phyloP scores from a whole-genome alignment of 2,329 filamentous ascomycete genomes.

The Cladosporium sp. region DNA sequence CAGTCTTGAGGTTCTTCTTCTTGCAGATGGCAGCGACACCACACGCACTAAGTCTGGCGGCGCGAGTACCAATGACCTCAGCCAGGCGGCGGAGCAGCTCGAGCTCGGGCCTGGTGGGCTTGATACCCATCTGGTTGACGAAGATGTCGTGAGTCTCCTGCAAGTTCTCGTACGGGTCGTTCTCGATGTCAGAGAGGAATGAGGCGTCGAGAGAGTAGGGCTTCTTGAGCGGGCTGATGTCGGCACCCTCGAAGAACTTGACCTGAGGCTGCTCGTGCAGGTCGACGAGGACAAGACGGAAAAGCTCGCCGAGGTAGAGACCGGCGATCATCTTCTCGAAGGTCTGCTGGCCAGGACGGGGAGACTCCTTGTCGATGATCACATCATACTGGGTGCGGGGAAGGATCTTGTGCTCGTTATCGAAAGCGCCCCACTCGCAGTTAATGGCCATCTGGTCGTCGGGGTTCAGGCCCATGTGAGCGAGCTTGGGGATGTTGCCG shows the following conservation, averaged over 20 bases:
- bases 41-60: slow-evolving; percentile 86
- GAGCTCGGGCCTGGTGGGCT: slow-evolving; percentile 68
- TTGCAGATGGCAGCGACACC: slow-evolving; percentile 94
- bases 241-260: slow-evolving; percentile 77
- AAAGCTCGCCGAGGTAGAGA: slow-evolving; percentile 42
- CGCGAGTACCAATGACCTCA: slow-evolving; percentile 90
- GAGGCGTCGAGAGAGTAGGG: slow-evolving; percentile 87
- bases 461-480: slow-evolving; percentile 73
- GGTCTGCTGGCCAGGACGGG: slow-evolving; percentile 39
- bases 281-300: slow-evolving; percentile 39
- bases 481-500: slow-evolving; percentile 87
- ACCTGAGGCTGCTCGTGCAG: slow-evolving; percentile 54
- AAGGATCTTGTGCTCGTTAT: slow-evolving; percentile 85
- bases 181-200: slow-evolving; percentile 87
- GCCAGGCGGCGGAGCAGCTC: slow-evolving; percentile 83
- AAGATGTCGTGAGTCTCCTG: slow-evolving; percentile 82
- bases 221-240: slow-evolving; percentile 72
- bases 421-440: slow-evolving; percentile 95
- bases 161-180: slow-evolving; percentile 92
- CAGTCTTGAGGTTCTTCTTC: slow-evolving; percentile 83
- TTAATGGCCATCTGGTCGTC: slow-evolving; percentile 81
- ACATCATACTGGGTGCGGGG: slow-evolving; percentile 65
- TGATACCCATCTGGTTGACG: slow-evolving; percentile 65
- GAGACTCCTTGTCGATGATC: slow-evolving; percentile 39
- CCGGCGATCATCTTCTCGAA: slow-evolving; percentile 44